These are phyloP conservation scores for Coniferiporia weirii DNA, from an alignment of 1,284 basidiomycete genomes.

Conservation along the genomic window DNA sequence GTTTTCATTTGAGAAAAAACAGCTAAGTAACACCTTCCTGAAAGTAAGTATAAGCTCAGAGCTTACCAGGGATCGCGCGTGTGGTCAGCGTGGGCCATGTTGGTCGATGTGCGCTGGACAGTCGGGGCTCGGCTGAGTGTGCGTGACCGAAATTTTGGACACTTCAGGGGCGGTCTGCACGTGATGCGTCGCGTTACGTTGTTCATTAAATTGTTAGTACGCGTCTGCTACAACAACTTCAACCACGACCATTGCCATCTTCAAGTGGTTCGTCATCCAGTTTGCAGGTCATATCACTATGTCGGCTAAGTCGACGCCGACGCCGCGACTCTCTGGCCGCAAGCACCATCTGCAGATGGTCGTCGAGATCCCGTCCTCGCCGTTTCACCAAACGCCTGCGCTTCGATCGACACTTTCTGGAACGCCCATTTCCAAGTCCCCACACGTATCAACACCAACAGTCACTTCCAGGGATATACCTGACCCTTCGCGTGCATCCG, in stretches of 20 bases:
- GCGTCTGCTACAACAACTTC: neutral
- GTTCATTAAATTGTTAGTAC: neutral
- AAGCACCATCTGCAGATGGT: constrained; percentile 34
- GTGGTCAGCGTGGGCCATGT: constrained; percentile 85
- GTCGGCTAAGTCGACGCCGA: neutral
- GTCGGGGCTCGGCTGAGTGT: constrained; percentile 19
- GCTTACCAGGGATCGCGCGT: constrained; percentile 86
- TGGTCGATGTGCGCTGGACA: constrained; percentile 16
- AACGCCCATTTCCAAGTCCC: neutral
- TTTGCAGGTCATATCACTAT: neutral
- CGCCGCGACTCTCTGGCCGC: constrained; percentile 28
- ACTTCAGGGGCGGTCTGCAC: constrained; percentile 8
- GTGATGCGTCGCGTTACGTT: neutral
- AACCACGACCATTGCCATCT: constrained; percentile 6
- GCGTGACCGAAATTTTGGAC: constrained; percentile 4
- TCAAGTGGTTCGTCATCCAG: neutral
- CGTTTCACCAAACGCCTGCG: constrained; percentile 27
- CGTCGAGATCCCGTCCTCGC: constrained; percentile 53
- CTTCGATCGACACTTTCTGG: neutral
- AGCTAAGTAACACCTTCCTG: neutral
- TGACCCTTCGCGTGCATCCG: constrained; percentile 5
- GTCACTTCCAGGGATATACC: neutral
- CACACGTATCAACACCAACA: neutral
- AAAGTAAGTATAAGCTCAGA: neutral
- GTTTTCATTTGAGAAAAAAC: constrained; percentile 2